Evolutionary conservation across 805 yeast species (phyloP).

Genomic region (Schizosaccharomyces octosporus): DNA sequence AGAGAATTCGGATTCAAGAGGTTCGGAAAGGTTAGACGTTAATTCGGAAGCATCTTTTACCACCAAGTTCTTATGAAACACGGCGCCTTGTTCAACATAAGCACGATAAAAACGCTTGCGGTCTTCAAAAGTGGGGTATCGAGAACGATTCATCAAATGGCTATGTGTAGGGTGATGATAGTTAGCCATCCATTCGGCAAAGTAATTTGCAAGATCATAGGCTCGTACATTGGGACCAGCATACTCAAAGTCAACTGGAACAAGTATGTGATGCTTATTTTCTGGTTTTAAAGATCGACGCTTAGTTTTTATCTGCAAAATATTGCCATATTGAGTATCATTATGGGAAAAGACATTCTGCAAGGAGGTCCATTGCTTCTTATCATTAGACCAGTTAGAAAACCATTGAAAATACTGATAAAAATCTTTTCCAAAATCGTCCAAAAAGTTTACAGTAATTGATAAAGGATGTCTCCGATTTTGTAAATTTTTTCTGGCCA

Average conservation of each 20-base stretch:
- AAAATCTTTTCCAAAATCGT: neutral
- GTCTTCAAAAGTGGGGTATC: slow-evolving; percentile 46
- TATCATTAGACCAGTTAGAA: slow-evolving; percentile 7
- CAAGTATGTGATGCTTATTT: slow-evolving; percentile 44
- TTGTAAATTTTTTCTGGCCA: slow-evolving; percentile 18
- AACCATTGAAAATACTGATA: slow-evolving; percentile 6
- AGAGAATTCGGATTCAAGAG: slow-evolving; percentile 17
- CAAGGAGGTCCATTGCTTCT: slow-evolving; percentile 7
- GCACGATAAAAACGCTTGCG: slow-evolving; percentile 47
- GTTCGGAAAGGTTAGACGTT: slow-evolving; percentile 10
- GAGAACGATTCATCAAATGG: slow-evolving; percentile 29
- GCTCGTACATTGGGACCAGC: slow-evolving; percentile 79
- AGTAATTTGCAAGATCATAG: slow-evolving; percentile 76
- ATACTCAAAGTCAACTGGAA: slow-evolving; percentile 90
- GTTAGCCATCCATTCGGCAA: slow-evolving; percentile 13
- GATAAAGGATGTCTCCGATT: slow-evolving; percentile 21
- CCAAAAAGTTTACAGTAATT: slow-evolving; percentile 9
- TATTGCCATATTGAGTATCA: slow-evolving; percentile 76
- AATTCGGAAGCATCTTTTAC: neutral
- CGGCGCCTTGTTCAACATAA: slow-evolving; percentile 34
- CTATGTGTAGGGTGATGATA: slow-evolving; percentile 37
- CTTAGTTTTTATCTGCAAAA: slow-evolving; percentile 32
- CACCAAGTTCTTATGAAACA: slow-evolving; percentile 1
- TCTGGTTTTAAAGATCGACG: slow-evolving; percentile 27
- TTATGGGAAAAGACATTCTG: slow-evolving; percentile 57